Conservation (phyloP, 371 early-diverging fungal genomes). For the Basidiobolus heterosporus region DNA sequence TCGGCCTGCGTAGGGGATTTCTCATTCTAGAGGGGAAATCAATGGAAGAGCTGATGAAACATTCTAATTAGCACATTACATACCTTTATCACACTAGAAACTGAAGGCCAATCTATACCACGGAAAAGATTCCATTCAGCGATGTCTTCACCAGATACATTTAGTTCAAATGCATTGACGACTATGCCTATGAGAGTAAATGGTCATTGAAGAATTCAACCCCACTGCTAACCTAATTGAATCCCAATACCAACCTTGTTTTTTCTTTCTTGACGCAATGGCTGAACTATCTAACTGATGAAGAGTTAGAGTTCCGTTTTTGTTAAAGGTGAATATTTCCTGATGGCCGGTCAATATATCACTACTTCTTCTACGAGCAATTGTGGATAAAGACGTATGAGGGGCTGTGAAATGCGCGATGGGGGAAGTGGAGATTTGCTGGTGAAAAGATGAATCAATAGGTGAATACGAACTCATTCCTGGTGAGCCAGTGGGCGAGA, state of each 20-base stretch:
- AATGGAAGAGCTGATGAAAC: too few species aligned
- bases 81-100: too few species aligned
- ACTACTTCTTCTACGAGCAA: neutral
- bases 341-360: neutral
- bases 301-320: neutral
- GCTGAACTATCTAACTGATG: neutral
- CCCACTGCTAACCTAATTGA: too few species aligned
- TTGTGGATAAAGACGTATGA: neutral
- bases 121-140: slow-evolving; percentile 9
- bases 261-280: too few species aligned
- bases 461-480: neutral
- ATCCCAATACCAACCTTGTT: too few species aligned
- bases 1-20: too few species aligned
- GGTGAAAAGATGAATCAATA: too few species aligned
- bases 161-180: slow-evolving; percentile 2
- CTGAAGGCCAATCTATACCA: slow-evolving; percentile 2
- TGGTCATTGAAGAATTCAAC: too few species aligned
- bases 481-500: neutral
- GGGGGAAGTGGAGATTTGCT: too few species aligned
- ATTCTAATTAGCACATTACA: too few species aligned
- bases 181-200: too few species aligned
- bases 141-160: slow-evolving; percentile 6
- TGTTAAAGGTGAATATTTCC: neutral
- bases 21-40: too few species aligned
- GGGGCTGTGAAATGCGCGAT: neutral